Evolutionary conservation across 2,329 filamentous ascomycete genomes (phyloP).

Genomic region (Colletotrichum godetiae): DNA sequence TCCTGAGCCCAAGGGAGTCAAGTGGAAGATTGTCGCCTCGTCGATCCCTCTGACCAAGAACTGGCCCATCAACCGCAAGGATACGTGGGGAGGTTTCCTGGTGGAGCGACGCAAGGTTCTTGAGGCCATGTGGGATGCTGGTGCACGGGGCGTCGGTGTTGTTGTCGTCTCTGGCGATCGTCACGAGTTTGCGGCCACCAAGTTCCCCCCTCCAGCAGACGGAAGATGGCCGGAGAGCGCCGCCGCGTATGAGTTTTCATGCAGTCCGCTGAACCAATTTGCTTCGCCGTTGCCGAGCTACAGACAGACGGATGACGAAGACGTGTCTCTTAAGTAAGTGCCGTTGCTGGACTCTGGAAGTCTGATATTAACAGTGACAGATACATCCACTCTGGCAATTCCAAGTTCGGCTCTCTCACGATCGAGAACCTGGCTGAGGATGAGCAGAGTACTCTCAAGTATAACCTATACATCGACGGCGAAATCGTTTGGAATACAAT

Average conservation of each 20-base stretch:
- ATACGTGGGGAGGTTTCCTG: slow-evolving; percentile 96
- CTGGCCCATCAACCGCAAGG: slow-evolving; percentile 87
- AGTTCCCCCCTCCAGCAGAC: slow-evolving; percentile 71
- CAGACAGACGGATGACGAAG: slow-evolving; percentile 81
- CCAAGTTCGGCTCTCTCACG: slow-evolving; percentile 87
- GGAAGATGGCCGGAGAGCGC: slow-evolving; percentile 72
- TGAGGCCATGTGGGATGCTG: slow-evolving; percentile 91
- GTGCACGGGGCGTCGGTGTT: slow-evolving; percentile 80
- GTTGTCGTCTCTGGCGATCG: slow-evolving; percentile 89
- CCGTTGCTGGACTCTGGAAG: background rate
- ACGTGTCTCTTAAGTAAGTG: slow-evolving; percentile 85
- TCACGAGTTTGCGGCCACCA: slow-evolving; percentile 96
- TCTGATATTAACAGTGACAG: slow-evolving; percentile 51
- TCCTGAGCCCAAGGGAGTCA: slow-evolving; percentile 79
- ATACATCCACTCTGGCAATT: slow-evolving; percentile 86
- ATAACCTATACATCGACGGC: slow-evolving; percentile 86
- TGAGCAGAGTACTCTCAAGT: slow-evolving; percentile 80
- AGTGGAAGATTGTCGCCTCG: slow-evolving; percentile 93
- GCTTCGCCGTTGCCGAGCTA: slow-evolving; percentile 89
- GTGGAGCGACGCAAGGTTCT: slow-evolving; percentile 82
- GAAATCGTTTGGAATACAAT: slow-evolving; percentile 79
- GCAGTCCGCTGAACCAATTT: slow-evolving; percentile 92
- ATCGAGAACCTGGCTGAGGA: slow-evolving; percentile 75
- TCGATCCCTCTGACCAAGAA: slow-evolving; percentile 98
- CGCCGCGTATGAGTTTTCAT: slow-evolving; percentile 90